Evolutionary conservation across 371 early-diverging fungal genomes (phyloP).

Genomic region (Mycotypha africana): DNA sequence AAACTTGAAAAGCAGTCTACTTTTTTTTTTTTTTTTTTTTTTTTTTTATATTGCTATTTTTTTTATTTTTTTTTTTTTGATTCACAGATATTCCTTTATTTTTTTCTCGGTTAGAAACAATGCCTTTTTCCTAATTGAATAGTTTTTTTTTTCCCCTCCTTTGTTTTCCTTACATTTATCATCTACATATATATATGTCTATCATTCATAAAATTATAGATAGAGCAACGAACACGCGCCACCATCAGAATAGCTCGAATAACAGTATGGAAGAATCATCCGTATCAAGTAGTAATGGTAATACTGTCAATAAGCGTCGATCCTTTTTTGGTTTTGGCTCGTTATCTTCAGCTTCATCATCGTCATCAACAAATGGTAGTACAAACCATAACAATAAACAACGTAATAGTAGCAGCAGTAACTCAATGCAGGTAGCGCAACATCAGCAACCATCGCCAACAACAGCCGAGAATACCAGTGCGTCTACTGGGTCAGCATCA

Average conservation of each 20-base stretch:
- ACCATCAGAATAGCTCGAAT: no score
- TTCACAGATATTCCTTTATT: not conserved
- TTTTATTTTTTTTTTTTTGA: not conserved
- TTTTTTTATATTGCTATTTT: not conserved
- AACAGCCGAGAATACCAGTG: no score
- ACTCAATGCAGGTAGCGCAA: no score
- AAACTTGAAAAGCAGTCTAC: not conserved
- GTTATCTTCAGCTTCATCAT: no score
- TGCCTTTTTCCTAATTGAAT: not conserved
- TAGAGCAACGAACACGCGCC: slow-evolving; percentile 16
- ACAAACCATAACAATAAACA: not conserved
- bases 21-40: not conserved
- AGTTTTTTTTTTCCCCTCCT: not conserved
- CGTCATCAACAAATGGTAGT: no score
- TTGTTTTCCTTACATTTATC: not conserved
- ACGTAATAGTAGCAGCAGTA: no score
- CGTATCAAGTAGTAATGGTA: no score
- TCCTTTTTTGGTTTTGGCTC: slow-evolving; percentile 22
- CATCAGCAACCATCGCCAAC: no score
- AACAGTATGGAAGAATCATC: slow-evolving; percentile 10
- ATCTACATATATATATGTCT: slow-evolving; percentile 13
- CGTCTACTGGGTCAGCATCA: no score
- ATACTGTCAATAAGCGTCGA: slow-evolving; percentile 23
- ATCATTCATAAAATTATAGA: slow-evolving; percentile 20
- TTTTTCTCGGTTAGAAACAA: not conserved